Percentiles rank a stretch among this genome's conserved stretches.
These are phyloP conservation scores for Tetrahymena malaccensis DNA, from an alignment of 73 alveolate genomes.

Conservation along the genomic window DNA sequence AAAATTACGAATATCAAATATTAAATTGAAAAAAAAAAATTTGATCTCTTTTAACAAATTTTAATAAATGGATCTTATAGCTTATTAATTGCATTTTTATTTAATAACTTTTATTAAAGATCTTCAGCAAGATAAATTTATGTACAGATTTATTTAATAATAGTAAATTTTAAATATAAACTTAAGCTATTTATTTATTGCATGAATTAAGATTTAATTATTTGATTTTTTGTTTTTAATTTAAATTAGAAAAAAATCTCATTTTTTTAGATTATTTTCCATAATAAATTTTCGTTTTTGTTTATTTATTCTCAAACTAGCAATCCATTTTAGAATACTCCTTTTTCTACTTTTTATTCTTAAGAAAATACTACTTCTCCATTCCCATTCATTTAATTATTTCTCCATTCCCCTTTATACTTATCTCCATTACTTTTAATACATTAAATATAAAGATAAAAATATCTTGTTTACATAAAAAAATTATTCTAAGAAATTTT, in stretches of 20 bases:
- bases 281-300: neutral
- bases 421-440: neutral
- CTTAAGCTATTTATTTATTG: no score
- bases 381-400: slow-evolving; percentile 23
- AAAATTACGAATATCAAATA: no score
- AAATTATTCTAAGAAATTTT: neutral
- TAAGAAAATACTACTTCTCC: slow-evolving; percentile 19
- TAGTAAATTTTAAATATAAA: no score
- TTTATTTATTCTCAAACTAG: neutral
- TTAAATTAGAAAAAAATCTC: neutral
- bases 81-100: no score
- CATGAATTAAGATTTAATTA: no score
- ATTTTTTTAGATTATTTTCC: neutral
- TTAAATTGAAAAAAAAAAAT: no score
- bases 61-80: no score
- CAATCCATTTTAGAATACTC: neutral
- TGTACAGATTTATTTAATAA: no score
- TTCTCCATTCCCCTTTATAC: slow-evolving; percentile 37
- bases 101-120: no score
- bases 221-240: no score
- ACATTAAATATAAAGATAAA: neutral
- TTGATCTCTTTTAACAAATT: no score
- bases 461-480: neutral
- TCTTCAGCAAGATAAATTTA: no score
- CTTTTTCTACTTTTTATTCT: slow-evolving; percentile 17